Evolutionary conservation across 495 filamentous ascomycete species (phyloP).

Genomic region (Jackrogersella minutella): DNA sequence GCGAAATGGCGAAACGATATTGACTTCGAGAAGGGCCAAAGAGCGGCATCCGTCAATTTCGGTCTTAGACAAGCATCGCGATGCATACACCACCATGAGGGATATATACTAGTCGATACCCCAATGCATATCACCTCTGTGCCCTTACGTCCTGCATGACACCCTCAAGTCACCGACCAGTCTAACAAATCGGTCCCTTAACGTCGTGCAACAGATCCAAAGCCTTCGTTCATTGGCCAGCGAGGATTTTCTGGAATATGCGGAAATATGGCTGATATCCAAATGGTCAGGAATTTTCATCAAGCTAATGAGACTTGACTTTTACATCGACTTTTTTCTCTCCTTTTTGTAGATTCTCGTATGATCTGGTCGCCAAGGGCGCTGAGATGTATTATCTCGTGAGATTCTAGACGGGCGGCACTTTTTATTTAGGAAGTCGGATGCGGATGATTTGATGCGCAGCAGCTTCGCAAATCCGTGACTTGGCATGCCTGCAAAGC

Average conservation of each 20-base stretch:
- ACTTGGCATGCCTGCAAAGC: constrained; percentile 26
- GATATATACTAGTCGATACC: constrained; percentile 37
- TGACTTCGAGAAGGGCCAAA: constrained; percentile 16
- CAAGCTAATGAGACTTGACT: constrained; percentile 17
- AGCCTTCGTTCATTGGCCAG: constrained; percentile 20
- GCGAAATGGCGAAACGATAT: constrained; percentile 24
- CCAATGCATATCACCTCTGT: constrained; percentile 33
- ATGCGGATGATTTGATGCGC: constrained; percentile 23
- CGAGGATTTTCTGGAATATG: constrained; percentile 28
- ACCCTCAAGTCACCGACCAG: constrained; percentile 29
- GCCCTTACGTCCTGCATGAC: constrained; percentile 41
- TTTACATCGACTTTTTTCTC: neutral
- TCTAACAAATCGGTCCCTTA: constrained; percentile 22
- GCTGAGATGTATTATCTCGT: constrained; percentile 5
- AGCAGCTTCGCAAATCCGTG: constrained; percentile 22
- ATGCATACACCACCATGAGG: constrained; percentile 35
- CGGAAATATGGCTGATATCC: constrained; percentile 38
- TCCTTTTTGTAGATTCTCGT: neutral
- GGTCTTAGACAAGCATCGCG: constrained; percentile 33
- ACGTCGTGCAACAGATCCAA: constrained; percentile 28
- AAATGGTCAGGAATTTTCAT: constrained; percentile 23
- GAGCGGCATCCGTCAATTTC: constrained; percentile 28
- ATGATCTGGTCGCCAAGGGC: constrained; percentile 14
- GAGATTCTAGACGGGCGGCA: neutral
- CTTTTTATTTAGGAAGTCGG: constrained; percentile 36